These are phyloP conservation scores for Aureobasidium sp. DNA, from an alignment of 2,329 filamentous ascomycete species.

Conservation along the genomic window DNA sequence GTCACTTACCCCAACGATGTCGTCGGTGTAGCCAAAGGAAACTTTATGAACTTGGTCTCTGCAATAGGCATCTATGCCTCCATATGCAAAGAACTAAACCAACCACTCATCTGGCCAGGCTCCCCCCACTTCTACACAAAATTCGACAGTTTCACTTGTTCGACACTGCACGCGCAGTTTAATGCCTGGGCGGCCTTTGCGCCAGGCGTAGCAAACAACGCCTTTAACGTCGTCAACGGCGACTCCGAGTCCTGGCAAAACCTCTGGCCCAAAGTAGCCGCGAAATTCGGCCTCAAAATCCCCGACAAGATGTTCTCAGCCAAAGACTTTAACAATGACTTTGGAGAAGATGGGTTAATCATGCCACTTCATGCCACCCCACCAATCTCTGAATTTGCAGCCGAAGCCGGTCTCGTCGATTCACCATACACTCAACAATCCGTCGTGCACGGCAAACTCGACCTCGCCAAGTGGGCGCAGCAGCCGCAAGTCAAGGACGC, in stretches of 20 bases:
- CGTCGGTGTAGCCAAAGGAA: conserved; percentile 36
- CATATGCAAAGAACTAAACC: conserved; percentile 26
- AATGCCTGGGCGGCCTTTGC: conserved; percentile 29
- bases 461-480: conserved; percentile 37
- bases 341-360: conserved; percentile 4
- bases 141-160: conserved; percentile 27
- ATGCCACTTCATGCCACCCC: conserved; percentile 2
- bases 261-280: conserved; percentile 36
- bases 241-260: conserved; percentile 38
- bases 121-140: conserved; percentile 25
- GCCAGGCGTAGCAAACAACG: conserved; percentile 32
- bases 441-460: conserved; percentile 31
- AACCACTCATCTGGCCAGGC: conserved; percentile 26
- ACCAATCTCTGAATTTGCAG: conserved; percentile 7
- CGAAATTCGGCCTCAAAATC: conserved; percentile 32
- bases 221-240: conserved; percentile 39
- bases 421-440: conserved; percentile 25
- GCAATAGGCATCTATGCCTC: conserved; percentile 27
- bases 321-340: neutral
- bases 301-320: conserved; percentile 9
- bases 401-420: neutral
- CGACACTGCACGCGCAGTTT: conserved; percentile 26
- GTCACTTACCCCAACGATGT: conserved; percentile 42
- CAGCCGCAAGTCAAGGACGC: conserved; percentile 33
- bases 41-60: conserved; percentile 32